Conservation (phyloP, 371 early-diverging fungal genomes). For the Amoeboradix gromovi region DNA sequence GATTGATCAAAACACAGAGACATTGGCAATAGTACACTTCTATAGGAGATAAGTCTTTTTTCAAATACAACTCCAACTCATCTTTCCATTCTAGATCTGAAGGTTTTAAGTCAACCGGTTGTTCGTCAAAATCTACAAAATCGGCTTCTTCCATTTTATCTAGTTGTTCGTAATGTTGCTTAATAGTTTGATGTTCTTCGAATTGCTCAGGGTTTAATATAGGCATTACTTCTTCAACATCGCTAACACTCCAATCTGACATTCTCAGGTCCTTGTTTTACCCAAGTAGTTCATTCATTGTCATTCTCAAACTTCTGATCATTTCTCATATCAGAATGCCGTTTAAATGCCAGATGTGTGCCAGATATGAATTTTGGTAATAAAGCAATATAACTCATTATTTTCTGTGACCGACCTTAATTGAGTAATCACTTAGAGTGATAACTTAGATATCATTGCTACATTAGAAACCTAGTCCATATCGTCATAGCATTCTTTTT, state of each 20-base stretch:
- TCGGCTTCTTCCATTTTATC: background rate
- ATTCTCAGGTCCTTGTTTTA: background rate
- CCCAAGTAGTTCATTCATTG: too few species aligned
- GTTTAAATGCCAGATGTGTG: too few species aligned
- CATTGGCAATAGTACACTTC: background rate
- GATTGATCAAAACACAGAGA: background rate
- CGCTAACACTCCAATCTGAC: background rate
- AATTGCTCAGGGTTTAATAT: background rate
- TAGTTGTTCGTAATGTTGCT: background rate
- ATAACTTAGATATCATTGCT: too few species aligned
- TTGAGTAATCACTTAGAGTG: too few species aligned
- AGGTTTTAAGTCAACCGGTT: background rate
- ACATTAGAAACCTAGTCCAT: too few species aligned
- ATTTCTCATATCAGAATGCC: too few species aligned
- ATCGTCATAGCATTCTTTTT: too few species aligned
- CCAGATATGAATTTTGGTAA: too few species aligned
- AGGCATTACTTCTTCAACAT: background rate
- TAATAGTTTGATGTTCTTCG: background rate
- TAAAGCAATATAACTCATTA: too few species aligned
- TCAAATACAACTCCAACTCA: background rate
- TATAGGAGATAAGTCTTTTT: background rate
- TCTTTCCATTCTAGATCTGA: background rate
- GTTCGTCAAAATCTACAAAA: background rate
- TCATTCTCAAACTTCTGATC: too few species aligned
- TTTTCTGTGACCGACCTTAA: too few species aligned